Conservation (phyloP, 176 grass and related monocot genomes). For the Typha latifolia region DNA sequence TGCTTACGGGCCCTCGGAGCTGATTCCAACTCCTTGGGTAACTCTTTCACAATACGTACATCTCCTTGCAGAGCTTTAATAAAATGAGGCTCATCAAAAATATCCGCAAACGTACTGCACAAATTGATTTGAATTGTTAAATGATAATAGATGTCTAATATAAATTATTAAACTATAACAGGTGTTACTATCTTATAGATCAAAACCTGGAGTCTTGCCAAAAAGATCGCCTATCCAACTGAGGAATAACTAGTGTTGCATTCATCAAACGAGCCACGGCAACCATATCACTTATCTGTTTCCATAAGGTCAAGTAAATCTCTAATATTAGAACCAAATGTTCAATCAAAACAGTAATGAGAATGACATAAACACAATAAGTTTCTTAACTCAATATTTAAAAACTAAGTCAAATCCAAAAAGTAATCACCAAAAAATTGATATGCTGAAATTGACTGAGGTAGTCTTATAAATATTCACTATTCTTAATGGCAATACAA, state of each 20-base stretch:
- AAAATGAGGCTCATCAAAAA: constrained; percentile 74
- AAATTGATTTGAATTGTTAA: constrained; percentile 11
- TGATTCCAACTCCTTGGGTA: constrained; percentile 64
- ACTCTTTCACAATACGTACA: constrained; percentile 51
- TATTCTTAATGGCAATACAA: no score
- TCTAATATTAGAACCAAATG: neutral
- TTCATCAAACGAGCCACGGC: constrained; percentile 88
- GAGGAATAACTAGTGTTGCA: constrained; percentile 88
- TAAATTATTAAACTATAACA: neutral
- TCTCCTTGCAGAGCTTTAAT: constrained; percentile 79
- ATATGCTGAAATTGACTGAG: no score
- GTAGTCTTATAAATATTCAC: no score
- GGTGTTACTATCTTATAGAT: constrained; percentile 6
- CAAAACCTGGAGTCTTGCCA: constrained; percentile 88
- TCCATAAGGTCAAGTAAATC: neutral
- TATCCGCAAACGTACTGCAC: constrained; percentile 70
- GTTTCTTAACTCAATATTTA: no score
- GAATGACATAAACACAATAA: no score
- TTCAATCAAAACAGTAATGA: no score
- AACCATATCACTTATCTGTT: constrained; percentile 92
- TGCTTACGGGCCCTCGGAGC: constrained; percentile 71
- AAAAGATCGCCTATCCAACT: constrained; percentile 89
- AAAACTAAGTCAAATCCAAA: no score
- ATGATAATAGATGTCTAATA: constrained; percentile 9
- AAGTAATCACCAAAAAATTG: no score